Base-by-base conservation (phyloP, 192 early-diverging fungal genomes). In the Dispira simplex region DNA sequence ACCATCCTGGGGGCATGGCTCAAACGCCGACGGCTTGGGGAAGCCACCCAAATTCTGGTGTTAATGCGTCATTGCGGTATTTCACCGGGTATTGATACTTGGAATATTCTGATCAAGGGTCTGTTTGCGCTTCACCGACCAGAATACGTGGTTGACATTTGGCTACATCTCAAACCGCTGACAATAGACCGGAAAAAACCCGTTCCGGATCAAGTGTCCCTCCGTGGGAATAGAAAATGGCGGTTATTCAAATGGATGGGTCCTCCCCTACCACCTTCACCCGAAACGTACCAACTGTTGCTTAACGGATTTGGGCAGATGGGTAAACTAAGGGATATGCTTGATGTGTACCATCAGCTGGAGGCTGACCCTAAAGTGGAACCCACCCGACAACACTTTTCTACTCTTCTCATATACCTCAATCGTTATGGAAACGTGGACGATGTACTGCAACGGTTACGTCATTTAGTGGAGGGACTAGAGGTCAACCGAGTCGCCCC, bases 371-470 rank as follows among this genome's bases (percentile, higher is more conserved):
- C 59, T 4, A 45, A 12, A 0, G 59, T 62, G 44, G 25, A 13
- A 9, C 59, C 59, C n/a, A 44, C 28, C 25, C 59, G 59, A 8
- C 59, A 62, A n/a, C 59, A 62, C 44, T 62, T 46, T 39, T 62
- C 59, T 16, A 62, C 59, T 14, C 9, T 62, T 11, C 44, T 62
- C 12, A 62, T 62, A 8, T 46, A 62, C 59, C 59, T 62, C 5
- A 62, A 62, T n/a, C 59, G 59, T 13, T n/a, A 16, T 4, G 39
- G 39, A 12, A 45, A 62, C 16, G 18, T 5, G 20, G 44, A 39
- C 11, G n/a, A 62, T 8, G 44, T 46, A 5, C 0, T 45, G 23
- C 39, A 25, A 6, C 16, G 12, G 8, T 5, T 62, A 21, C 44
- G 8, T 14, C 16, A n/a, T 21, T 23, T 62, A 11, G 43, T 25